Base-by-base conservation (phyloP, 108 stramenopile genomes). In the Cyclotella baltica region DNA sequence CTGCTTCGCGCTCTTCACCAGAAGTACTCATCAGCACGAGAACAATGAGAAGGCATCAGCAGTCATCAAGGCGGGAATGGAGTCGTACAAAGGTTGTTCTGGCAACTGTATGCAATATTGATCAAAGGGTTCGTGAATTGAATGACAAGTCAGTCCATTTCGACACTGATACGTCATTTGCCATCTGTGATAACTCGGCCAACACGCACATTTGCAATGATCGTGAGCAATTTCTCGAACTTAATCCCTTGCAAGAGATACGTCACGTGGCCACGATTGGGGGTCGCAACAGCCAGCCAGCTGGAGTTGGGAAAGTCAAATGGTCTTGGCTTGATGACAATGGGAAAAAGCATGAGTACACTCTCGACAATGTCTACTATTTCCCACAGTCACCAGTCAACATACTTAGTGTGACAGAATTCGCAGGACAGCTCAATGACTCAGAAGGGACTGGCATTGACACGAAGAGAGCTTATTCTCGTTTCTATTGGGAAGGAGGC, bases 121-220 rank as follows among this genome's bases (percentile, higher is more conserved):
- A 68, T 68, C 51, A 68, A 19, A 51, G 3, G 20, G 31, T 47
- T 4, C 19, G 31, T n/a, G 4, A 34, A 8, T 27, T 30, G 33
- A 31, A 11, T 2, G 2, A n/a, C 11, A 62, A 36, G 1, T 22
- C n/a, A 13, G 19, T 11, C 5, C 53, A 2, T 3, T 63, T 68
- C 35, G 67, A 68, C 8, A 68, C 43, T 8, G 67, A 68, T 34
- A 22, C 28, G 4, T 9, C 27, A 2, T 47, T 29, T 30, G 67
- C 53, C 51, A 53, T 68, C 23, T 68, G 67, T 33, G 50, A 52
- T 2, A 68, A 68, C 30, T 47, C 43, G 15, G 67, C 67, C 13
- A 68, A 68, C 30, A 47, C 43, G 4, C 67, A 68, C 38, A 52
- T 68, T 3, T 68, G 67, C 67, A 68, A 68, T 33, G 23, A 67